phyloP scores from a whole-genome alignment of 805 yeast species.

The Nakazawaea ishiwadae region DNA sequence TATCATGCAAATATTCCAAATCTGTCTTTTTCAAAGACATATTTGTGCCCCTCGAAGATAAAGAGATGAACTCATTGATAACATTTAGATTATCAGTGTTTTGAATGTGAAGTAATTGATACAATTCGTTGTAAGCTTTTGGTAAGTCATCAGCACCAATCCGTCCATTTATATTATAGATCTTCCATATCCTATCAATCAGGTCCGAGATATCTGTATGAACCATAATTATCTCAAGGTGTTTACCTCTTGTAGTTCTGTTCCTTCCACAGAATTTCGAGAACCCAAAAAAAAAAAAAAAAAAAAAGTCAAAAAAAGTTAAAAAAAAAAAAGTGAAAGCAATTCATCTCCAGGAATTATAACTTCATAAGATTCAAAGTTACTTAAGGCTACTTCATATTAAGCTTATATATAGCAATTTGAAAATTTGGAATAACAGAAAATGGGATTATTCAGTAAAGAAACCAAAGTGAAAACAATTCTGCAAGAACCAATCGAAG shows the following conservation, averaged over 20 bases:
- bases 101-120: neutral
- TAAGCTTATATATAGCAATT: neutral
- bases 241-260: neutral
- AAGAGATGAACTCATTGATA: neutral
- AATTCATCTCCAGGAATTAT: neutral
- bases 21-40: neutral
- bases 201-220: neutral
- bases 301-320: neutral
- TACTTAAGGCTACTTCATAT: too few species aligned
- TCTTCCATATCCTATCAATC: neutral
- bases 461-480: neutral
- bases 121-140: neutral
- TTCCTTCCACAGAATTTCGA: neutral
- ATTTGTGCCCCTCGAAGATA: neutral
- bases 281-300: too few species aligned
- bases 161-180: neutral
- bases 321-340: neutral
- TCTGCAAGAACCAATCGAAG: slow-evolving; percentile 6
- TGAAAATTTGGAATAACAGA: neutral
- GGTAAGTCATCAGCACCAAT: neutral
- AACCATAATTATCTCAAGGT: neutral
- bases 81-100: neutral
- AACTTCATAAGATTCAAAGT: neutral
- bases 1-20: slow-evolving; percentile 6
- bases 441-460: slow-evolving; percentile 11